These are phyloP conservation scores for Oryza glaberrima DNA, from an alignment of 176 grass and related monocot genomes.

Conservation along the genomic window DNA sequence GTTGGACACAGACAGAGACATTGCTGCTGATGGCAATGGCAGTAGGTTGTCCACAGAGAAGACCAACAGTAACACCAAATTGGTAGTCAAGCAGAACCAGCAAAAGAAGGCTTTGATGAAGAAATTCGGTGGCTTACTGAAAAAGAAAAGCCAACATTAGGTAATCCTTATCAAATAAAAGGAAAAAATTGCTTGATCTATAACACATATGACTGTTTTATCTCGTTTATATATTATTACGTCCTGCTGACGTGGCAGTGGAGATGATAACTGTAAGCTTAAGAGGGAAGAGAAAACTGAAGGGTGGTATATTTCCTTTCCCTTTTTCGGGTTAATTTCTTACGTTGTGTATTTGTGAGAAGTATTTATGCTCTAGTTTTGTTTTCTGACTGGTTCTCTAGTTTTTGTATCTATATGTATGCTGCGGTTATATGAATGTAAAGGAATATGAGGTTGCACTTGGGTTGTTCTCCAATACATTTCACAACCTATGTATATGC, in stretches of 20 bases:
- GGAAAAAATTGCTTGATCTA: neutral
- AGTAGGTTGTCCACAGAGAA: constrained; percentile 31
- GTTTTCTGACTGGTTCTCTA: no score
- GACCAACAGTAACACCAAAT: constrained; percentile 25
- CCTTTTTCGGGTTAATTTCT: no score
- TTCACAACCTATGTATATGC: no score
- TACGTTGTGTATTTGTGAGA: no score
- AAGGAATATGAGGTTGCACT: no score
- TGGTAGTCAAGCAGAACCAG: constrained; percentile 60
- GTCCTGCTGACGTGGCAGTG: neutral
- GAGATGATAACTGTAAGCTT: no score
- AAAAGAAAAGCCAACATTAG: constrained; percentile 70
- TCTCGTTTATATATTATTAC: neutral
- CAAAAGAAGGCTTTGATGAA: constrained; percentile 69
- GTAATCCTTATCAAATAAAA: neutral
- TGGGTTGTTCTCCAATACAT: no score
- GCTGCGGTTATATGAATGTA: no score
- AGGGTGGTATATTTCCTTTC: no score
- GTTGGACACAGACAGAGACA: constrained; percentile 42
- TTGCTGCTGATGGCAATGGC: constrained; percentile 21
- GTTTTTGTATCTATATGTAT: no score
- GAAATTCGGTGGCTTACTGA: constrained; percentile 78
- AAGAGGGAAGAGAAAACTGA: no score
- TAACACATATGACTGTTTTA: constrained; percentile 23
- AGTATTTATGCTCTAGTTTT: no score